These are phyloP conservation scores for Scheffersomyces ergatensis DNA, from an alignment of 805 yeast genomes.

Conservation along the genomic window DNA sequence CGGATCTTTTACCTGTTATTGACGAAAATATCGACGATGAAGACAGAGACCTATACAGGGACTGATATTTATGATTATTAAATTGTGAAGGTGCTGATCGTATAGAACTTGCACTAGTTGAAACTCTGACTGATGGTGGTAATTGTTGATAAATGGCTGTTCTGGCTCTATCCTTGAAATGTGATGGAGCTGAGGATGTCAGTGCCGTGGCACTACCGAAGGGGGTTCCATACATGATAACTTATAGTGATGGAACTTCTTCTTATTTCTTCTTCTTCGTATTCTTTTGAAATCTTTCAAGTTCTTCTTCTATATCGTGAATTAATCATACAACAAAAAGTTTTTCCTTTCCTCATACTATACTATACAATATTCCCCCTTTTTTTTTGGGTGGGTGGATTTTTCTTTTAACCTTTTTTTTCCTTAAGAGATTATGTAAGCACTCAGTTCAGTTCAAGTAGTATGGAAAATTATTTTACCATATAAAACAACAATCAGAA, in stretches of 20 bases:
- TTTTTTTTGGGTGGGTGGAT: too few species aligned
- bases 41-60: constrained; percentile 32
- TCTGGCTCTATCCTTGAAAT: constrained; percentile 41
- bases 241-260: too few species aligned
- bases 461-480: too few species aligned
- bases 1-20: constrained; percentile 27
- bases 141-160: constrained; percentile 43
- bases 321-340: too few species aligned
- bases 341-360: too few species aligned
- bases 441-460: too few species aligned
- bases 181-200: constrained; percentile 31
- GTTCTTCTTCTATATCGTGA: too few species aligned
- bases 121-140: constrained; percentile 23
- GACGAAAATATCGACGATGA: constrained; percentile 36
- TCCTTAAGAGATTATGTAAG: too few species aligned
- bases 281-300: too few species aligned
- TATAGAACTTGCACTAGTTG: constrained; percentile 28
- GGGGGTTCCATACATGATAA: constrained; percentile 35
- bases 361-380: too few species aligned
- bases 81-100: constrained; percentile 40
- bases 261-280: too few species aligned
- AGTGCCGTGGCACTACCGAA: constrained; percentile 21
- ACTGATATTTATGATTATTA: constrained; percentile 11
- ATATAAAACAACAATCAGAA: too few species aligned
- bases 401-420: neutral